Evolutionary conservation across 2,329 filamentous ascomycete species (phyloP), one percentile per base, ranked within the genome.

Genomic region (Trichoderma semiorbis): DNA sequence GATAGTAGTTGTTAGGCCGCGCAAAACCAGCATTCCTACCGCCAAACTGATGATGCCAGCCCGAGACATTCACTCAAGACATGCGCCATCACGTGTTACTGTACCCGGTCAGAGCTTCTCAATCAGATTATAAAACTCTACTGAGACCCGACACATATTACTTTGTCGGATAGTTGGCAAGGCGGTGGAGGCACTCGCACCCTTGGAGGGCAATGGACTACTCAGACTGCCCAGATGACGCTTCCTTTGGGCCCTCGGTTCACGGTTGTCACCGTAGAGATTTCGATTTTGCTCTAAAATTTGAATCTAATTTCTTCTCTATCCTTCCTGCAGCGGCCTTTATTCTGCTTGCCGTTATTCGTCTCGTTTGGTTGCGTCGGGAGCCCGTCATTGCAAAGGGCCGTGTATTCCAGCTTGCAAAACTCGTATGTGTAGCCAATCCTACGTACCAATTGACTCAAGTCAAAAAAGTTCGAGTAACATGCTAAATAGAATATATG

Each of bases 261-360:
- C 74, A 74, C 11, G 84, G 83, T 26, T 87, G 85, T 70, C 39
- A 0, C 7, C 83, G 85, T 11, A 81, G 78, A 65, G 81, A 85
- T 71, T 87, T 87, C 69, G 85, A 87, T 75, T 86, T 87, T 71
- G 87, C 85, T 1, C 77, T 86, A 64, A 80, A 79, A 32, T 87
- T 88, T 69, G 85, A 87, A 75, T 79, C 83, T 24, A 78, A 85
- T 5, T 80, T 86, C 64, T 79, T 87, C n/a, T 80, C 81, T 1
- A 79, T 86, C 10, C 75, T 84, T 3, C 85, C 85, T 0, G 76
- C 81, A 0, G 74, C 79, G 1, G 67, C 84, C 0, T 85, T 86
- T 53, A 73, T 84, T 14, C 73, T 79, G 0, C 66, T 80, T 1
- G 80, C 81, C 0, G 36, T 81, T 60, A 75, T 79, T 16, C 78